These are phyloP conservation scores for Penicillium fimorum DNA, from an alignment of 495 filamentous ascomycete species.

Conservation along the genomic window DNA sequence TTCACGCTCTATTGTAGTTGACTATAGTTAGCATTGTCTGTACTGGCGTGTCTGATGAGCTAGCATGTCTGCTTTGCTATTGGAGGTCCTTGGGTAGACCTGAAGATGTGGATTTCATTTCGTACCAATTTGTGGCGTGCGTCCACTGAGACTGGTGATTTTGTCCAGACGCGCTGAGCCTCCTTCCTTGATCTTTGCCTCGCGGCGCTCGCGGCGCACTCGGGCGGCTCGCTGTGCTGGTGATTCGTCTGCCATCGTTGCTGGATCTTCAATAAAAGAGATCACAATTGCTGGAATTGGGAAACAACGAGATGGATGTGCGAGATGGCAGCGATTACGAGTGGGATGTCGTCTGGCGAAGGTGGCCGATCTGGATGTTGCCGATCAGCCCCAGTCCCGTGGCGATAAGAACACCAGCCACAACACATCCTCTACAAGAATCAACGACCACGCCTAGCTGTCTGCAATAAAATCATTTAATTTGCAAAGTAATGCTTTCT, in stretches of 20 bases:
- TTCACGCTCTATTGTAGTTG: constrained; percentile 27
- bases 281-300: neutral
- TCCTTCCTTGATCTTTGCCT: constrained; percentile 84
- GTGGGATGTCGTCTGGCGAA: constrained; percentile 6
- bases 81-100: neutral
- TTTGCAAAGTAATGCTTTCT: neutral
- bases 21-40: constrained; percentile 15
- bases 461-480: neutral
- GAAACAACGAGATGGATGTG: neutral
- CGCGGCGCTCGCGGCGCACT: constrained; percentile 81
- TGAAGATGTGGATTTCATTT: neutral
- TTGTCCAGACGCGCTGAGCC: constrained; percentile 76
- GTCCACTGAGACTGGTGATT: constrained; percentile 77
- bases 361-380: constrained; percentile 7
- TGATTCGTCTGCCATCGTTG: constrained; percentile 48
- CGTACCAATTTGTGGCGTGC: constrained; percentile 49
- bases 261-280: neutral
- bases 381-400: constrained; percentile 10
- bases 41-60: neutral
- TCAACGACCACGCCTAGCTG: neutral
- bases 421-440: neutral
- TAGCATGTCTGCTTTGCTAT: neutral
- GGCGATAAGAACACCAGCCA: constrained; percentile 17
- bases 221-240: constrained; percentile 70
- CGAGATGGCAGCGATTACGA: neutral